These are phyloP conservation scores for Leucocoprinus leucothites DNA, from an alignment of 768 basidiomycete species.

Conservation along the genomic window DNA sequence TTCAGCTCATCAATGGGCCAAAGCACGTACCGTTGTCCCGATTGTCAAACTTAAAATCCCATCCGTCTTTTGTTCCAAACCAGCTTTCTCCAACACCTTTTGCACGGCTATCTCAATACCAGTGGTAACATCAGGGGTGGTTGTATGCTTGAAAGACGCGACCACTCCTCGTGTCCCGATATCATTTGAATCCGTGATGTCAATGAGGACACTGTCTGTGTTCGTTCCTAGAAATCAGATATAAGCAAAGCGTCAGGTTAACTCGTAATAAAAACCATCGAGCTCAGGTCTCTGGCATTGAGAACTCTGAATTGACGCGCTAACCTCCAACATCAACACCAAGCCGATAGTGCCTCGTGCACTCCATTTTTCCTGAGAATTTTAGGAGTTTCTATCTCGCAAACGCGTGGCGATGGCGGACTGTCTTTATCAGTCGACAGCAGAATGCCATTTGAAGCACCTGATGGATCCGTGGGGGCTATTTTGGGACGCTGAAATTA, in stretches of 20 bases:
- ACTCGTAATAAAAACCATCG: no score
- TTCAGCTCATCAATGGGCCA: background rate
- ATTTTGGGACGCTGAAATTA: no score
- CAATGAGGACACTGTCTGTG: conserved; percentile 31
- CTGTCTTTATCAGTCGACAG: background rate
- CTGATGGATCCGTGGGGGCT: no score
- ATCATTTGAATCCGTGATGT: conserved; percentile 23
- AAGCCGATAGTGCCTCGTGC: conserved; percentile 20
- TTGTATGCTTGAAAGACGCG: conserved; percentile 45
- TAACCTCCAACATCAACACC: conserved; percentile 32
- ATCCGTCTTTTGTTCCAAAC: conserved; percentile 26
- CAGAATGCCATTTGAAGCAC: background rate
- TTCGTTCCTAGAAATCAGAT: conserved; percentile 26
- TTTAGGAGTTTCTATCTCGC: background rate
- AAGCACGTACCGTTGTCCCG: conserved; percentile 49
- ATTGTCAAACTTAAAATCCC: conserved; percentile 51
- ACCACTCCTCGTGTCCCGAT: conserved; percentile 31
- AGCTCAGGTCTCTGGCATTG: no score
- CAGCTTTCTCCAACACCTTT: conserved; percentile 37
- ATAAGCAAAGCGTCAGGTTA: no score
- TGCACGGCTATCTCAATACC: conserved; percentile 55
- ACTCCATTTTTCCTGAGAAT: background rate
- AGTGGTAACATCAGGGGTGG: conserved; percentile 53
- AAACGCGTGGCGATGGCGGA: background rate
- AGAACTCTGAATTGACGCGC: background rate